Percentiles rank a stretch among this genome's conserved stretches.
These are phyloP conservation scores for Xylariaceae sp. DNA, from an alignment of 2,329 filamentous ascomycete genomes.

Conservation along the genomic window DNA sequence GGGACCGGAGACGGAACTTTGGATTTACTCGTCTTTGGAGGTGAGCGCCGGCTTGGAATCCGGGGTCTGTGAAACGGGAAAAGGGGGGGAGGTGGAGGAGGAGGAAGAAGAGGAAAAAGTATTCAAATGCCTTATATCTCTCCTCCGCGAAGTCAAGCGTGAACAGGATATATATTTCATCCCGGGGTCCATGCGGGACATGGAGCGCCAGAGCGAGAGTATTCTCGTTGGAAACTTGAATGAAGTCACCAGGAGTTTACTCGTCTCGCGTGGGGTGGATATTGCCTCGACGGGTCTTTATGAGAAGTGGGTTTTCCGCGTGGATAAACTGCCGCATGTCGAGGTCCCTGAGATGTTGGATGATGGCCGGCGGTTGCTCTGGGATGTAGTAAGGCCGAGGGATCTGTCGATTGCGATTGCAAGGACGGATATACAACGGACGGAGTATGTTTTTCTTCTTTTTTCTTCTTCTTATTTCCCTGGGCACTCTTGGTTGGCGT, in stretches of 20 bases:
- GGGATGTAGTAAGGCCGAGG: conserved; percentile 45
- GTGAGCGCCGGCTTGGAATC: conserved; percentile 1
- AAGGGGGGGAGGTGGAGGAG: not conserved
- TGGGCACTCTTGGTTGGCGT: too few species aligned
- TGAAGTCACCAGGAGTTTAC: conserved; percentile 30
- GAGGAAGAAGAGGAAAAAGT: conserved; percentile 1
- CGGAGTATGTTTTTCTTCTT: conserved; percentile 37
- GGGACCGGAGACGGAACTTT: conserved; percentile 59
- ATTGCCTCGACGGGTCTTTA: conserved; percentile 32
- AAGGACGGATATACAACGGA: conserved; percentile 51
- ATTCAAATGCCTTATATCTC: conserved; percentile 9
- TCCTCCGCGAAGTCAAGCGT: conserved; percentile 21
- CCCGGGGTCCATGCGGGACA: conserved; percentile 20
- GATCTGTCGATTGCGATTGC: conserved; percentile 53
- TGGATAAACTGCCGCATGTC: conserved; percentile 38
- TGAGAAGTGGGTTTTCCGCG: conserved; percentile 55
- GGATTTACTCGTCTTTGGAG: conserved; percentile 54
- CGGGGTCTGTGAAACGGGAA: conserved; percentile 19
- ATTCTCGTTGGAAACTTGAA: conserved; percentile 40
- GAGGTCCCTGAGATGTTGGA: conserved; percentile 15
- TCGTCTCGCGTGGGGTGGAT: conserved; percentile 26
- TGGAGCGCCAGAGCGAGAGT: conserved; percentile 27
- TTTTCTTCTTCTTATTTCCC: not conserved
- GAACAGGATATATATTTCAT: conserved; percentile 23
- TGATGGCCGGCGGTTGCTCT: conserved; percentile 29